Evolutionary conservation across 163 green algal species (phyloP), one percentile per base, ranked within the genome.

Genomic region (Scenedesmus sp.): DNA sequence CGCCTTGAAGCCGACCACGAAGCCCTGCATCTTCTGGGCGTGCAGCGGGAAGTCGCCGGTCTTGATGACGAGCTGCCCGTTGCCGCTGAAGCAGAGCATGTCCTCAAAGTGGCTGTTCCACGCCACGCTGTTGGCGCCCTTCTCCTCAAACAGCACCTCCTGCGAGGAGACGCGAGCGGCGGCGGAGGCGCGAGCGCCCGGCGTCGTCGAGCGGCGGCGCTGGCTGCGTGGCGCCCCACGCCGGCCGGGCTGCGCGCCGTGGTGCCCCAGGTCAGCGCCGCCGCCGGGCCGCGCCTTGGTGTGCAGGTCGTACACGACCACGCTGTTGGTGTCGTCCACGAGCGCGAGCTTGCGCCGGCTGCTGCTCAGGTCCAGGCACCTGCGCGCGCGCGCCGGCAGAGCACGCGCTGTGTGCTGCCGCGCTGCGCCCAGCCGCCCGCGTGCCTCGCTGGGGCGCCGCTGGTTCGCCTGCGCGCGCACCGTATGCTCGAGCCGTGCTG

Each of bases 101-200:
- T 95, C 91, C 71, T 95, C 93, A 73, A 91, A 93, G 45, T 94
- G 85, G 22, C 71, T 81, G 86, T 97, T 97, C 87, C 88, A 96
- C 5, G 90, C 87, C 42, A 94, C 91, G 51, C 88, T 92, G 81
- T 89, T 94, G 60, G 82, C 87, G 45, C 87, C 87, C 63, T 84
- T 78, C 47, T 88, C 83, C 75, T 89, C 57, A 34, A 75, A 87
- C 36, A 83, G 17, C 24, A 84, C 28, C 26, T 72, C 73, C 73
- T 81, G 70, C 7, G 39, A 6, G 10, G 39, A 47, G 39, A 10
- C 39, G 39, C 7, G 7, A 6, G 39, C 39, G 10, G 39, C 39
- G 10, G 7, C 7, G 7, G 39, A 47, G 7, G 39, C 39, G n/a
- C n/a, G n/a, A n/a, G n/a, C n/a, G n/a, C n/a, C n/a, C n/a, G n/a